phyloP scores from a whole-genome alignment of 2,329 filamentous ascomycete species.

The Ophiostoma sp. region DNA sequence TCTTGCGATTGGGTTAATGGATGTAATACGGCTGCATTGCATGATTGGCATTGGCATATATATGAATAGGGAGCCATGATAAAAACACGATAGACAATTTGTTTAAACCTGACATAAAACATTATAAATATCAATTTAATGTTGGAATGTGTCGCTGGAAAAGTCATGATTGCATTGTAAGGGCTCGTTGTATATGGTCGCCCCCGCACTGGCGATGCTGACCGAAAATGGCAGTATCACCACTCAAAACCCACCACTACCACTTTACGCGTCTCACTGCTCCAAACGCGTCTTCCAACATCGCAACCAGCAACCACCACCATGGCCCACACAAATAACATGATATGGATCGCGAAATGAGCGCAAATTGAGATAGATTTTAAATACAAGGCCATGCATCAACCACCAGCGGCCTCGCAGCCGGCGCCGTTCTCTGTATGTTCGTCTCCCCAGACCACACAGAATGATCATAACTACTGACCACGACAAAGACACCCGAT shows the following conservation, averaged over 20 bases:
- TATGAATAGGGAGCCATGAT: not conserved
- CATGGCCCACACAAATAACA: not conserved
- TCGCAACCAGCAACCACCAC: not conserved
- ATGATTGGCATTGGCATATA: constrained; percentile 2
- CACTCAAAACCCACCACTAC: not conserved
- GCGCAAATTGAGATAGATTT: not conserved
- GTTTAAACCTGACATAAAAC: not conserved
- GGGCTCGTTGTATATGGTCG: not conserved
- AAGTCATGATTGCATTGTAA: too few relatives aligned
- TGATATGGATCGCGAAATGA: not conserved
- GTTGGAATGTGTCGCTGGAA: not conserved
- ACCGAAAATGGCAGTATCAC: not conserved
- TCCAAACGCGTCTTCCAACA: not conserved
- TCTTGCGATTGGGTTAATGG: not conserved
- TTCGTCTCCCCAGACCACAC: not conserved
- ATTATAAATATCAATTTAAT: too few relatives aligned
- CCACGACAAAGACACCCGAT: constrained; percentile 10
- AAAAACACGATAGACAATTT: not conserved
- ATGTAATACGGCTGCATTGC: not conserved
- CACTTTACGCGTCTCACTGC: not conserved
- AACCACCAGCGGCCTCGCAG: constrained; percentile 14
- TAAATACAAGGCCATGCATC: constrained; percentile 7
- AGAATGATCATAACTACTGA: not conserved
- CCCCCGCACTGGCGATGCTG: not conserved
- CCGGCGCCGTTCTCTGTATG: constrained; percentile 18